These are phyloP conservation scores for Coprinopsis sp. DNA, from an alignment of 768 basidiomycete species.

Conservation along the genomic window DNA sequence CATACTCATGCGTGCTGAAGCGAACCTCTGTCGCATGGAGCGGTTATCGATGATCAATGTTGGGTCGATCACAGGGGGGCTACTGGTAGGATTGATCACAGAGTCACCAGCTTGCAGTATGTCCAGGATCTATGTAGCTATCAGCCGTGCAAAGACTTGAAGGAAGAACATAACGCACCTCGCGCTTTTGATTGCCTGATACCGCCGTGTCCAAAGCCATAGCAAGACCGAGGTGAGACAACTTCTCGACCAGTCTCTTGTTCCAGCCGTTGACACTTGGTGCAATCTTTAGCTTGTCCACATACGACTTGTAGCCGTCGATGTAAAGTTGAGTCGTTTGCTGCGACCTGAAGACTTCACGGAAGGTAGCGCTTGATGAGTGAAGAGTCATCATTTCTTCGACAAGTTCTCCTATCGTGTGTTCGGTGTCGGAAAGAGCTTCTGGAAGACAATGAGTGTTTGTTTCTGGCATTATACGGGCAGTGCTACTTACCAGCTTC, in stretches of 20 bases:
- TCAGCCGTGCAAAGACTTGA: not conserved
- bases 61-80: slow-evolving; percentile 50
- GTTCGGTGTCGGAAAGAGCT: slow-evolving; percentile 27
- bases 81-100: slow-evolving; percentile 44
- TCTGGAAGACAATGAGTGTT: no score
- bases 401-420: slow-evolving; percentile 54
- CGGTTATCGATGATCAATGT: slow-evolving; percentile 47
- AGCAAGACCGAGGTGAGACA: slow-evolving; percentile 64
- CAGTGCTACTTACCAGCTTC: slow-evolving; percentile 22
- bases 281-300: slow-evolving; percentile 35
- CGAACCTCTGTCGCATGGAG: slow-evolving; percentile 46
- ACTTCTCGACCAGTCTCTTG: slow-evolving; percentile 60
- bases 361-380: slow-evolving; percentile 58
- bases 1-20: slow-evolving; percentile 55
- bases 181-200: slow-evolving; percentile 62
- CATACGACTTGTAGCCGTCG: slow-evolving; percentile 56
- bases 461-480: slow-evolving; percentile 12
- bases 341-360: slow-evolving; percentile 69
- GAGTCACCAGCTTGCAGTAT: slow-evolving; percentile 49
- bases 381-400: slow-evolving; percentile 71
- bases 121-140: slow-evolving; percentile 46
- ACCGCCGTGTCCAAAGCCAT: slow-evolving; percentile 63
- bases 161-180: slow-evolving; percentile 47
- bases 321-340: slow-evolving; percentile 65
- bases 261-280: slow-evolving; percentile 37